phyloP scores from a whole-genome alignment of 2,329 filamentous ascomycete genomes.

The Ceratocystis cacaofunesta region DNA sequence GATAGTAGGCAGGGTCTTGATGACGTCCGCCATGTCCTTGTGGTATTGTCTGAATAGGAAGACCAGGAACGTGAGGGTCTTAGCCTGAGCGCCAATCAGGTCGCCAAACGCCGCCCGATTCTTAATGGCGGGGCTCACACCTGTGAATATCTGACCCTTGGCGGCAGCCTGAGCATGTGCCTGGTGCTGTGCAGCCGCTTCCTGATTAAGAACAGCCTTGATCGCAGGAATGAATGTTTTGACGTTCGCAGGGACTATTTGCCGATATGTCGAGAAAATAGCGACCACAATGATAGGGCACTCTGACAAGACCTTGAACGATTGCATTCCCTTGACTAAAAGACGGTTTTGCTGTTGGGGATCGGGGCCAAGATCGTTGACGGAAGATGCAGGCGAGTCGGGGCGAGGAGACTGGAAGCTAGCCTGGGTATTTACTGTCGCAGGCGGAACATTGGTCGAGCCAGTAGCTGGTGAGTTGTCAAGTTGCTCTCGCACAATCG shows the following conservation, averaged over 20 bases:
- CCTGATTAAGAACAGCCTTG: slow-evolving; percentile 72
- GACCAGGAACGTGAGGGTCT: slow-evolving; percentile 97
- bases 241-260: slow-evolving; percentile 67
- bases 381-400: slow-evolving; percentile 72
- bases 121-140: slow-evolving; percentile 84
- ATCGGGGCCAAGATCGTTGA: slow-evolving; percentile 67
- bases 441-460: slow-evolving; percentile 42
- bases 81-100: slow-evolving; percentile 94
- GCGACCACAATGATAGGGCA: slow-evolving; percentile 98
- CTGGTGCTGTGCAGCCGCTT: slow-evolving; percentile 85
- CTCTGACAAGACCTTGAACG: slow-evolving; percentile 95
- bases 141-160: slow-evolving; percentile 72
- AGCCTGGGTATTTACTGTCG: slow-evolving; percentile 42
- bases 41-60: slow-evolving; percentile 83
- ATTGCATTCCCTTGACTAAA: slow-evolving; percentile 86
- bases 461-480: slow-evolving; percentile 53
- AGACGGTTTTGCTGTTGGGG: slow-evolving; percentile 67
- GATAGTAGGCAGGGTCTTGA: slow-evolving; percentile 71
- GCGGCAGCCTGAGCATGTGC: slow-evolving; percentile 74
- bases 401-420: slow-evolving; percentile 80
- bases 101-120: slow-evolving; percentile 91
- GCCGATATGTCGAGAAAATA: slow-evolving; percentile 85
- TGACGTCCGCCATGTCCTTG: slow-evolving; percentile 72
- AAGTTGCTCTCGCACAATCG: slow-evolving; percentile 87
- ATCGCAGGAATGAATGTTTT: slow-evolving; percentile 87